Base-by-base conservation (phyloP, 805 yeast species). In the Saccharomycopsis oosterbeekiorum region DNA sequence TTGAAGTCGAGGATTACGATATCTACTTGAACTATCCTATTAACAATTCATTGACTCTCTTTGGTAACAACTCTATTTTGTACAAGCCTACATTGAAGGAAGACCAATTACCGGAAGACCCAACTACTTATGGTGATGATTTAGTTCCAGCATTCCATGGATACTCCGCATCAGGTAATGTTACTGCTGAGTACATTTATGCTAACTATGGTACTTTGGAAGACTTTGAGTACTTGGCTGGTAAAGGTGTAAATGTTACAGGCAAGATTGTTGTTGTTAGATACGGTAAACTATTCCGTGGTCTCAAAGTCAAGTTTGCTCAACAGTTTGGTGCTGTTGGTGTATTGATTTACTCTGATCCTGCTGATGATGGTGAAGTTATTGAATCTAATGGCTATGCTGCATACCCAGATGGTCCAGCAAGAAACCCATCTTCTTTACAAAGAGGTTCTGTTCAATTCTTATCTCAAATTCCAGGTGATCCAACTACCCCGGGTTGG, bases 401-500 rank as follows among this genome's bases (percentile, higher is more conserved):
- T 65, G 74, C 89, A 1, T 88, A 88, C 66, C 96, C 94, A 1
- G 70, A 82, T 1, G 94, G 94, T 1, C 87, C 86, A 0, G 91
- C 92, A 0, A 78, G 94, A 65, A 84, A 88, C 69, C 92, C 92
- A 42, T 81, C 86, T 6, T 75, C 87, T 14, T 85, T 88, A 37
- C 92, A 88, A 74, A 78, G 94, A 67, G 94, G 94, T 1, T 83
- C 89, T 53, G 88, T 85, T 4, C 83, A 81, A 70, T 87, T 80
- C 68, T 72, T 86, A 39, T 78, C 87, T 4, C 71, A 70, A 56
- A 74, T 77, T 3, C 91, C 92, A 1, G 94, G 94, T 40, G 94
- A 87, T 68, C 94, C 94, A 17, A 81, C 91, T 0, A 83, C 91
- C 1, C 91, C 91, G 1, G 89, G 87, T 1, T 80, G 78, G 65